Percentiles rank a stretch among this genome's conserved stretches.
These are phyloP conservation scores for Acacia pycnantha DNA, from an alignment of 331 rosid species.

Conservation along the genomic window DNA sequence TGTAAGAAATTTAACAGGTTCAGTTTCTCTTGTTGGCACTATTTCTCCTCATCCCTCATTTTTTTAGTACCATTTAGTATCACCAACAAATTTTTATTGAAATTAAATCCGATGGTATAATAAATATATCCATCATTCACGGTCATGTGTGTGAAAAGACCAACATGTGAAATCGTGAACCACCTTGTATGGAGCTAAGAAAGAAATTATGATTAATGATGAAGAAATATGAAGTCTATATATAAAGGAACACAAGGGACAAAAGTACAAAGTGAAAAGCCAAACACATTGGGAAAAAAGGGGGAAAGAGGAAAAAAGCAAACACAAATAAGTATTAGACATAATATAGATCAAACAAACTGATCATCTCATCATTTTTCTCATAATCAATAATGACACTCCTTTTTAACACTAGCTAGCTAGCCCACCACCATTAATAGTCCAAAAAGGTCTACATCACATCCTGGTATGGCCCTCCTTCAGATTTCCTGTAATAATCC, in stretches of 20 bases:
- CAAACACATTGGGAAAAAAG: constrained; percentile 28
- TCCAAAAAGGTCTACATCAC: constrained; percentile 89
- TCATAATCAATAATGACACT: background rate
- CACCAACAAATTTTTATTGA: background rate
- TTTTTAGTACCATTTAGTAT: too few relatives aligned
- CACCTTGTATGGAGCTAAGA: constrained; percentile 12
- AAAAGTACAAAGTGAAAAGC: constrained; percentile 39
- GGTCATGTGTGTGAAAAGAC: background rate
- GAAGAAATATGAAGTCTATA: constrained; percentile 16
- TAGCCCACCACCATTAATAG: constrained; percentile 32
- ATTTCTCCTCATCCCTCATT: too few relatives aligned
- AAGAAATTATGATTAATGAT: constrained; percentile 37
- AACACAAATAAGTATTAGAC: constrained; percentile 24
- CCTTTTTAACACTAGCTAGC: background rate
- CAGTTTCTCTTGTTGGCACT: too few relatives aligned
- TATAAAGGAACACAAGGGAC: background rate
- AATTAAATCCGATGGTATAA: background rate
- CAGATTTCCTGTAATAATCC: constrained; percentile 65
- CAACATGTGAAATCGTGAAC: background rate
- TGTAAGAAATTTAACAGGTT: too few relatives aligned
- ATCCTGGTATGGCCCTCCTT: constrained; percentile 77
- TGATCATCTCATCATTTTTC: background rate
- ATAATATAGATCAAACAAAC: constrained; percentile 48
- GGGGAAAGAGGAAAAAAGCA: constrained; percentile 21
- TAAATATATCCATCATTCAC: background rate